phyloP scores from a whole-genome alignment of 371 early-diverging fungal species.

The Quaeritorhiza haematococci region DNA sequence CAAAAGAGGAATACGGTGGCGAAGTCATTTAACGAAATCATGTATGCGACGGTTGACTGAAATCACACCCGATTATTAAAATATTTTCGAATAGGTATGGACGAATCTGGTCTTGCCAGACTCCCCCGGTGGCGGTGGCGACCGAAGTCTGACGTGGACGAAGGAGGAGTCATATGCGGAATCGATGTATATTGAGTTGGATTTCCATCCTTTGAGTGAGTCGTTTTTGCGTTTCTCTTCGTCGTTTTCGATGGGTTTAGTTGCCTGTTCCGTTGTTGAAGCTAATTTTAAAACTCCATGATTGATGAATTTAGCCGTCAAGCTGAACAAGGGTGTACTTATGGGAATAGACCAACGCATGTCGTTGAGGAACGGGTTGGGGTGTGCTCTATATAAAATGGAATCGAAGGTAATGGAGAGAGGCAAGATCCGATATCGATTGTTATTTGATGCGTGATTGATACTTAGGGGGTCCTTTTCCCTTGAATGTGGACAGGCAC shows the following conservation, averaged over 20 bases:
- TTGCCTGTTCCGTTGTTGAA: neutral
- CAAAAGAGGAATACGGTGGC: too few species aligned
- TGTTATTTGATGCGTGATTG: constrained; percentile 1
- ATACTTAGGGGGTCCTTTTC: neutral
- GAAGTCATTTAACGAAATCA: too few species aligned
- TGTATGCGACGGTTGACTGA: too few species aligned
- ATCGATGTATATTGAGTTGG: constrained; percentile 56
- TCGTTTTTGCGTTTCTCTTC: neutral
- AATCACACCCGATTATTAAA: too few species aligned
- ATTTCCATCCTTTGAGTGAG: constrained; percentile 77
- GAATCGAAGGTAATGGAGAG: constrained; percentile 56
- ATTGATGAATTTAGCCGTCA: constrained; percentile 68
- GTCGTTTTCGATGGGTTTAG: neutral
- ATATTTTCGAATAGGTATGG: constrained; percentile 34
- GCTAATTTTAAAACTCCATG: neutral
- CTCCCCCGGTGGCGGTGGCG: constrained; percentile 38
- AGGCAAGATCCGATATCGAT: neutral
- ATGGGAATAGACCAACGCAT: constrained; percentile 73
- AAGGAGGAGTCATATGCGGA: constrained; percentile 29
- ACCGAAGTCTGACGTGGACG: too few species aligned
- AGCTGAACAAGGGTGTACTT: constrained; percentile 68
- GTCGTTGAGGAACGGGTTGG: constrained; percentile 47
- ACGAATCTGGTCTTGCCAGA: constrained; percentile 39
- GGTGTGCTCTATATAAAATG: constrained; percentile 58
- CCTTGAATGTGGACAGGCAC: constrained; percentile 49